Base-by-base conservation (phyloP, 129 eudicot genomes). In the Erigeron canadensis region DNA sequence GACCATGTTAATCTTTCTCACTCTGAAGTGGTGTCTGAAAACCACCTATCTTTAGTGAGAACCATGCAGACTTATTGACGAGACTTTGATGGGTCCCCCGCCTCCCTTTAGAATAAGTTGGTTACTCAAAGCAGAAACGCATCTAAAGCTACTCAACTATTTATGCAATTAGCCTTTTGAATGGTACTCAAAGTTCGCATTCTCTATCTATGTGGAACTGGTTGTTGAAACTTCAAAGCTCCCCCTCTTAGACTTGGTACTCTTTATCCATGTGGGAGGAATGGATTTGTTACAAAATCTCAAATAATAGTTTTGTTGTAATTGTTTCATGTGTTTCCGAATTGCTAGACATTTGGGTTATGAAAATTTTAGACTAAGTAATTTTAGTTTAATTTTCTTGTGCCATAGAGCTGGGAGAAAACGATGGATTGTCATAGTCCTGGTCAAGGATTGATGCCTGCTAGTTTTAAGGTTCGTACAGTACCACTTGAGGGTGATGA, bases 361-460 rank as follows among this genome's bases (percentile, higher is more conserved):
- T 9, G 18, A 28, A n/a, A 56, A 56, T 43, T 3, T n/a, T 15
- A 38, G 46, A 18, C 38, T 12, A 18, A 13, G 5, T 12, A 23
- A 37, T 67, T 66, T 47, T 17, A 21, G 5, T 48, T 59, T 43
- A 51, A 16, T 6, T 65, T 51, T 75, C 22, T 76, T 65, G 70
- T 10, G 74, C 59, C 18, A 40, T 77, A 92, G 98, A 92, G 98
- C 75, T 92, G 96, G 96, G 95, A 92, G 84, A 92, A 92, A 84
- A 92, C 96, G 0, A 83, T 92, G 86, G 98, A 89, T 80, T 89
- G 96, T 46, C 86, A 89, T 72, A 89, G 96, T 76, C 98, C 96
- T 34, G 98, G 96, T 61, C 91, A 89, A 75, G 96, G 98, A 43
- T 66, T 92, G 65, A 92, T 92, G 98, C 96, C 96, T 12, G 98